Conservation (phyloP, 805 yeast genomes). For the Kurtzmaniella fragi region DNA sequence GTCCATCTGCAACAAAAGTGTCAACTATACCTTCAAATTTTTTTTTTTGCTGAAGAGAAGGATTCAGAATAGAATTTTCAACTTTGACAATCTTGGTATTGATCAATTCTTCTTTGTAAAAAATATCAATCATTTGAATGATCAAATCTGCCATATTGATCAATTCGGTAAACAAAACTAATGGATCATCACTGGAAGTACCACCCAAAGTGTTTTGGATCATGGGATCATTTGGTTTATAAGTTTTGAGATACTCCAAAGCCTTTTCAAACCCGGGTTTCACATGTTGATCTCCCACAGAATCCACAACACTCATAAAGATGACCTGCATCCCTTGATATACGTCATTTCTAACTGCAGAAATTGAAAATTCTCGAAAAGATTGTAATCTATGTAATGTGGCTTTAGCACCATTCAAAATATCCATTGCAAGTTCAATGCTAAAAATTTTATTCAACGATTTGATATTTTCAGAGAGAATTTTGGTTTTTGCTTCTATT, state of each 20-base stretch:
- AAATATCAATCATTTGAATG: slow-evolving; percentile 86
- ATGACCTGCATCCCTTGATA: slow-evolving; percentile 49
- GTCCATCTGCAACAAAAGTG: slow-evolving; percentile 86
- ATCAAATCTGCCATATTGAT: slow-evolving; percentile 91
- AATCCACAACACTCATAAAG: slow-evolving; percentile 59
- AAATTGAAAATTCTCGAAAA: slow-evolving; percentile 30
- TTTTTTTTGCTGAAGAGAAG: slow-evolving; percentile 74
- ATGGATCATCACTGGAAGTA: slow-evolving; percentile 52
- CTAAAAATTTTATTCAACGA: slow-evolving; percentile 74
- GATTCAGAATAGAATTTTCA: slow-evolving; percentile 72
- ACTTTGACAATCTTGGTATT: slow-evolving; percentile 55
- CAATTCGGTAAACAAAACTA: slow-evolving; percentile 81
- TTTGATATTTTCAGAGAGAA: slow-evolving; percentile 68
- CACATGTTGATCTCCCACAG: slow-evolving; percentile 71
- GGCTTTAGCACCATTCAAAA: slow-evolving; percentile 63
- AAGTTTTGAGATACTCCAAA: slow-evolving; percentile 58
- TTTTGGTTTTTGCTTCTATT: slow-evolving; percentile 75
- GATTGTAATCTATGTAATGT: slow-evolving; percentile 54
- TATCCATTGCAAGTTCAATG: slow-evolving; percentile 69
- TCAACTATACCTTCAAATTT: slow-evolving; percentile 78
- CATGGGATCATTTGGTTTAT: slow-evolving; percentile 49
- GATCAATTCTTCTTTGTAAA: slow-evolving; percentile 79
- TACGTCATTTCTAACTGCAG: slow-evolving; percentile 26
- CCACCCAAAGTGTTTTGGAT: slow-evolving; percentile 1
- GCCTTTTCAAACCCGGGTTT: slow-evolving; percentile 83